Conservation (phyloP, 768 basidiomycete species). For the Tephrocybe sp. region DNA sequence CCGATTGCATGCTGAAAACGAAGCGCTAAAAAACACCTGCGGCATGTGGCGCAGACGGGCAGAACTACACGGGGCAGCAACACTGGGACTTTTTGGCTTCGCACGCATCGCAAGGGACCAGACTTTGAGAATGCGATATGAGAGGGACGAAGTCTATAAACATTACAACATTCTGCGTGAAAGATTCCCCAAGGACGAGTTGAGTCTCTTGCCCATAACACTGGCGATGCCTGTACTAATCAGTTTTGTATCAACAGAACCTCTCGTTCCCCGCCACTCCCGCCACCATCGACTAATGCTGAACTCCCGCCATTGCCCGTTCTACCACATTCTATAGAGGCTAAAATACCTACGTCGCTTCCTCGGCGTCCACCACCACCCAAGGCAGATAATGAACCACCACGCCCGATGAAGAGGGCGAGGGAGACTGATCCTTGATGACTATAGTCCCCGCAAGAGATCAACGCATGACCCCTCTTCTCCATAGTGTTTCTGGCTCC, state of each 20-base stretch:
- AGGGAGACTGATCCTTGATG: constrained; percentile 1
- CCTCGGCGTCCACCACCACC: constrained; percentile 3
- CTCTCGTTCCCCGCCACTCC: neutral
- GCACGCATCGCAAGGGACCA: constrained; percentile 41
- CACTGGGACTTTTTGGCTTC: constrained; percentile 44
- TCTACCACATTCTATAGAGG: constrained; percentile 1
- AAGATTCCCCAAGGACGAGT: constrained; percentile 14
- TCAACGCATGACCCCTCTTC: no score
- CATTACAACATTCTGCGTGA: constrained; percentile 23
- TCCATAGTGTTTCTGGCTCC: no score
- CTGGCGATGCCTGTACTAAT: neutral
- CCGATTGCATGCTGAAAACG: constrained; percentile 44
- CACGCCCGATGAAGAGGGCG: constrained; percentile 8
- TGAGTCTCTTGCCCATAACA: neutral
- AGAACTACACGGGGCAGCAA: constrained; percentile 49
- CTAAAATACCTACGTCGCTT: neutral
- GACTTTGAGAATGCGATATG: constrained; percentile 36
- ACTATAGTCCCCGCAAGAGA: no score
- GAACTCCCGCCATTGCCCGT: constrained; percentile 11
- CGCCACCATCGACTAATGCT: constrained; percentile 2
- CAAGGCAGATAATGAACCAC: neutral
- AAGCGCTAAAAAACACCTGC: constrained; percentile 40
- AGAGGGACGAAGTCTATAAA: constrained; percentile 36
- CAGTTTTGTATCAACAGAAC: neutral
- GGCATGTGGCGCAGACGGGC: constrained; percentile 49